Conservation (phyloP, 306 rosid species). For the Acacia acuminata region DNA sequence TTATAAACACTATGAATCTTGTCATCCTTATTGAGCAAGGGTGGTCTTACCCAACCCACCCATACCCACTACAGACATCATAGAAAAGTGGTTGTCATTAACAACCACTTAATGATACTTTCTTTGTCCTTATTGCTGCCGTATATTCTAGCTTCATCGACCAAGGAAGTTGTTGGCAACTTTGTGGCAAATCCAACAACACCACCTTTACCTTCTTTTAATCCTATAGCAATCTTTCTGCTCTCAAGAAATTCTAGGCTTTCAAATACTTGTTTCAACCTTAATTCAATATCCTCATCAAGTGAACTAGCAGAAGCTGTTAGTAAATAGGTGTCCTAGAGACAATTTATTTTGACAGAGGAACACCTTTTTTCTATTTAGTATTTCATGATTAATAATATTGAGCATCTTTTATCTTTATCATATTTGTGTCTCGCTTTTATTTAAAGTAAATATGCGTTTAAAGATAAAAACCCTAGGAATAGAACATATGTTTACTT, state of each 20-base stretch:
- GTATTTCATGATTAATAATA: too few relatives aligned
- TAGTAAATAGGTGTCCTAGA: too few relatives aligned
- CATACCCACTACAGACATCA: neutral
- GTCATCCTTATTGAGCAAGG: neutral
- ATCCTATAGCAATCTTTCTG: neutral
- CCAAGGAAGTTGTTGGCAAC: neutral
- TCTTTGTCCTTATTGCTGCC: constrained; percentile 27
- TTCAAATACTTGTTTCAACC: neutral
- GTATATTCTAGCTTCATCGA: neutral
- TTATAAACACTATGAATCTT: constrained; percentile 11
- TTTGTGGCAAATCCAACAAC: neutral
- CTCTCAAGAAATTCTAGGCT: neutral
- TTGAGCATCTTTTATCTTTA: too few relatives aligned
- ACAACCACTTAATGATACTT: neutral
- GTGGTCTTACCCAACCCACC: constrained; percentile 25
- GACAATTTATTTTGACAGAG: too few relatives aligned
- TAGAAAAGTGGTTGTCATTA: neutral
- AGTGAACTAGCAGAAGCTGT: neutral
- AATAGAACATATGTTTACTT: too few relatives aligned
- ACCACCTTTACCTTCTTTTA: neutral
- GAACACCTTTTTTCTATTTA: too few relatives aligned
- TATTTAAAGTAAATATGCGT: too few relatives aligned
- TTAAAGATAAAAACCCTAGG: too few relatives aligned
- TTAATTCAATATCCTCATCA: neutral
- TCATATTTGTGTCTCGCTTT: too few relatives aligned